phyloP scores from a whole-genome alignment of 2,329 filamentous ascomycete genomes.

The Ampelomyces quisqualis region DNA sequence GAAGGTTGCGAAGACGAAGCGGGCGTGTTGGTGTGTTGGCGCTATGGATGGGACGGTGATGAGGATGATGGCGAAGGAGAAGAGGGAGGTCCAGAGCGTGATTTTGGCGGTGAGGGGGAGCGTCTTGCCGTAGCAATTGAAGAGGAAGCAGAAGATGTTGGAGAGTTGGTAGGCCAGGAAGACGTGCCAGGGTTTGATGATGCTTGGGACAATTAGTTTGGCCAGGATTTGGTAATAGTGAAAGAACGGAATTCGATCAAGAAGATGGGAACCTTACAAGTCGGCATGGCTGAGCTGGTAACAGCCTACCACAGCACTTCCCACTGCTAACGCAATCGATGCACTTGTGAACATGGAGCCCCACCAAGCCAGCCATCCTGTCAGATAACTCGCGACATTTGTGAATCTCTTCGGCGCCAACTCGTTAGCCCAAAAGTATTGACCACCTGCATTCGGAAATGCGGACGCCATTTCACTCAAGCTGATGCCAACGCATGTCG shows the following conservation, averaged over 20 bases:
- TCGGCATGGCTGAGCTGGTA: conserved; percentile 55
- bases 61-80: conserved; percentile 52
- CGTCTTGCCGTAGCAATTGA: conserved; percentile 49
- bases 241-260: not conserved
- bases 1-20: conserved; percentile 56
- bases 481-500: conserved; percentile 49
- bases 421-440: conserved; percentile 55
- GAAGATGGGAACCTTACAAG: conserved; percentile 46
- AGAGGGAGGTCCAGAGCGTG: conserved; percentile 50
- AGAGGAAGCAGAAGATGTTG: conserved; percentile 52
- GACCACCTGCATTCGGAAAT: conserved; percentile 54
- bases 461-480: conserved; percentile 53
- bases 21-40: conserved; percentile 47
- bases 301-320: conserved; percentile 53
- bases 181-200: conserved; percentile 40
- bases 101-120: conserved; percentile 46
- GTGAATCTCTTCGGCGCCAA: conserved; percentile 50
- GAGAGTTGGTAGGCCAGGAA: conserved; percentile 51
- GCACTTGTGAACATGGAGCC: conserved; percentile 57
- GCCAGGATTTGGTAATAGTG: not conserved
- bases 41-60: conserved; percentile 51
- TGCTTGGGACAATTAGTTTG: conserved; percentile 16
- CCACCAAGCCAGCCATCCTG: conserved; percentile 57
- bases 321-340: conserved; percentile 53
- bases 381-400: conserved; percentile 51